These are phyloP conservation scores for Articulospora tetracladia DNA, from an alignment of 495 filamentous ascomycete species.

Conservation along the genomic window DNA sequence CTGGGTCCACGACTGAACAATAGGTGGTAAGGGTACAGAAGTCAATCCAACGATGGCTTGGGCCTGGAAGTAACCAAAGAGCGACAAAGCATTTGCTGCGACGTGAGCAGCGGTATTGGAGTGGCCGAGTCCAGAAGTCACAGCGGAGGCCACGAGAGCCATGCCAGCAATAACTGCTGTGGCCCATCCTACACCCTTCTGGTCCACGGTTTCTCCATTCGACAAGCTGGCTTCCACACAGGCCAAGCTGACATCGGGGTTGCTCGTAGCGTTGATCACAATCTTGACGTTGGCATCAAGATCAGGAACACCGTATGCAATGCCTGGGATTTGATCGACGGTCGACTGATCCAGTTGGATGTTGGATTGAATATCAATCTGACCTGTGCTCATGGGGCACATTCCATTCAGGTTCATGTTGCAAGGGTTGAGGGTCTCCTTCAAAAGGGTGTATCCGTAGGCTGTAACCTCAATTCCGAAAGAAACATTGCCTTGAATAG, in stretches of 20 bases:
- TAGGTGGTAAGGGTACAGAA: constrained; percentile 79
- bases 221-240: constrained; percentile 88
- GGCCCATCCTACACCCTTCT: constrained; percentile 83
- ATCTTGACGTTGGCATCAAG: constrained; percentile 85
- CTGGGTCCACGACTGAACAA: constrained; percentile 92
- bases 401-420: constrained; percentile 62
- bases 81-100: constrained; percentile 84
- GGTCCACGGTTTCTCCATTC: constrained; percentile 90
- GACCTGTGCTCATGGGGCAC: constrained; percentile 90
- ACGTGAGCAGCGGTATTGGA: constrained; percentile 98
- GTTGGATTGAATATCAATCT: constrained; percentile 71
- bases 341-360: constrained; percentile 54
- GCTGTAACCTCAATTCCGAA: constrained; percentile 74
- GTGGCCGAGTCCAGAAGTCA: constrained; percentile 78
- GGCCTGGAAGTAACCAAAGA: constrained; percentile 94
- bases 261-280: constrained; percentile 64
- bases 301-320: constrained; percentile 88
- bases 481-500: constrained; percentile 78
- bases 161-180: constrained; percentile 84
- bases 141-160: constrained; percentile 76
- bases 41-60: constrained; percentile 95
- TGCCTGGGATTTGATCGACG: constrained; percentile 66
- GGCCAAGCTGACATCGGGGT: constrained; percentile 59
- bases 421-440: constrained; percentile 73
- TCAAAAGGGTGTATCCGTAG: constrained; percentile 72